Conservation (phyloP, 345 rosid genomes). For the Zanthoxylum bungeanum region DNA sequence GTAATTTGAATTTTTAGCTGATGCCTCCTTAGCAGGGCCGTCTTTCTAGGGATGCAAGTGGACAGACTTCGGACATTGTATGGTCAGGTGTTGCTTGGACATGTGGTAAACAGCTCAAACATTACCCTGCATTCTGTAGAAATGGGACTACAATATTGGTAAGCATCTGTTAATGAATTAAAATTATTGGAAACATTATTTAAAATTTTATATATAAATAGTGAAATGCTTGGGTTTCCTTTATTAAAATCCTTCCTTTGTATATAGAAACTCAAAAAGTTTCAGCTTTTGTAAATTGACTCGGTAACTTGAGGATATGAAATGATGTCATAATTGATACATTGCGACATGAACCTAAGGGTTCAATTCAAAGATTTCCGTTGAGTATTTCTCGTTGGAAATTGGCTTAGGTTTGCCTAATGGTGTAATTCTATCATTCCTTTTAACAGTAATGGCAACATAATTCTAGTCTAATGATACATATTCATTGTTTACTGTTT, state of each 20-base stretch:
- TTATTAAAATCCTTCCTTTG: neutral
- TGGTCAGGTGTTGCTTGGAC: conserved; percentile 90
- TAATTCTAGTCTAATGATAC: neutral
- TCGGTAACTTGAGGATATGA: neutral
- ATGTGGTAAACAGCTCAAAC: conserved; percentile 92
- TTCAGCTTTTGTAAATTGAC: neutral
- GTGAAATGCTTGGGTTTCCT: neutral
- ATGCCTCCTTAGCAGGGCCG: conserved; percentile 40
- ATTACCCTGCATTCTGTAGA: conserved; percentile 82
- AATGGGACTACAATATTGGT: conserved; percentile 82
- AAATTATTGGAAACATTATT: neutral
- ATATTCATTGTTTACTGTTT: conserved; percentile 16
- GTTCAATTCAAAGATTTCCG: neutral
- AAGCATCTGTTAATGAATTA: conserved; percentile 25
- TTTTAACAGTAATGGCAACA: neutral
- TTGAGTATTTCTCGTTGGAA: neutral
- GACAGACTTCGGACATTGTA: conserved; percentile 62
- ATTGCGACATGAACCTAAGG: neutral
- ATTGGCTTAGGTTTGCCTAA: neutral
- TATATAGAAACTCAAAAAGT: neutral
- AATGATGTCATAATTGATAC: neutral
- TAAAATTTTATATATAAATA: neutral
- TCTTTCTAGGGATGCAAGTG: conserved; percentile 45
- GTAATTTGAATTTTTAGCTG: conserved; percentile 16
- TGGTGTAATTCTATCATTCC: neutral